Base-by-base conservation (phyloP, 495 filamentous ascomycete species). In the Aspergillus ellipticus region DNA sequence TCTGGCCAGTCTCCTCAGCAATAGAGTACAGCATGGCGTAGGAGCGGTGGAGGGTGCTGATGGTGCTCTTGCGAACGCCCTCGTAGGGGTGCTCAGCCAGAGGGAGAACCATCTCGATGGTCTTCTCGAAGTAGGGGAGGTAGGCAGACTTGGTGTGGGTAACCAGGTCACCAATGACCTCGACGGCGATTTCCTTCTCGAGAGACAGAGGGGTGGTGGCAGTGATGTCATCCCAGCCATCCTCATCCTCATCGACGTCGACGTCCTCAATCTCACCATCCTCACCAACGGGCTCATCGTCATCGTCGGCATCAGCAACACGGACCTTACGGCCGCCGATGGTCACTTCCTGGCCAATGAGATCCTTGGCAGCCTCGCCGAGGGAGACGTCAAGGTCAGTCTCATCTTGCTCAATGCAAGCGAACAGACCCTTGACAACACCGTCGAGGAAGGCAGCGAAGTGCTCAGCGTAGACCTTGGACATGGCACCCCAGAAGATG, bases 161-260 rank as follows among this genome's bases (percentile, higher is more conserved):
- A 60, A 98, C 84, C 28, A 98, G 82, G 64, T 98, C 94, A 51
- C 93, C 94, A 41, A 97, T 77, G 13, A 96, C 91, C 73, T 98
- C 94, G 41, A 95, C 81, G 42, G 95, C 94, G 55, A 97, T 96
- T 74, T 98, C 94, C 72, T 98, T 97, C 78, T 98, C 94, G 55
- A 96, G 78, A 20, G 93, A 91, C 49, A 97, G 82, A 39, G 89
- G 89, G 22, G 89, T 93, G 29, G 94, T 87, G 55, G 86, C 86
- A 57, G 79, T 82, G 39, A 90, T 78, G 56, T 95, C 91, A 68
- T 93, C 89, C 87, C 88, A 92, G 41, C 87, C 89, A 49, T 90
- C 89, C 20, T 92, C 89, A 41, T 88, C 42, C 42, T 45, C 85
- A 22, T 87, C 88, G 21, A 86, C 76, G 42, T 87, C 85, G 42